Evolutionary conservation across 345 rosid species (phyloP).

Genomic region (Rubroshorea leprosula): DNA sequence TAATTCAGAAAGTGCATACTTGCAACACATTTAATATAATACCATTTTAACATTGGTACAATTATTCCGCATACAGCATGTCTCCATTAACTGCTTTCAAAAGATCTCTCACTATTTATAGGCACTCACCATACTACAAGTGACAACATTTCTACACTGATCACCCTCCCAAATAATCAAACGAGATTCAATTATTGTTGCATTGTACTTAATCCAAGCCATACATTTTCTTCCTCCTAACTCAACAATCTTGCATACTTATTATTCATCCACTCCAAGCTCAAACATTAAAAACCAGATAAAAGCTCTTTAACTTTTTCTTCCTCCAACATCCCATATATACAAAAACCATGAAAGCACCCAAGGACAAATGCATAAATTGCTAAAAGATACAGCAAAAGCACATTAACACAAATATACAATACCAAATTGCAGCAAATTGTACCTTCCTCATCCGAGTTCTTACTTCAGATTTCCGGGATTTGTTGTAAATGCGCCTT

Average conservation of each 20-base stretch:
- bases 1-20: not conserved
- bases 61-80: too few relatives aligned
- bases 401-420: not conserved
- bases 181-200: too few relatives aligned
- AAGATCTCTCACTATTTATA: too few relatives aligned
- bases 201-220: not conserved
- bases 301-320: too few relatives aligned
- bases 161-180: too few relatives aligned
- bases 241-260: not conserved
- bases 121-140: too few relatives aligned
- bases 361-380: not conserved
- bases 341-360: not conserved
- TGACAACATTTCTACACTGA: too few relatives aligned
- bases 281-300: not conserved
- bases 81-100: too few relatives aligned
- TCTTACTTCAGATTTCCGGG: constrained; percentile 77
- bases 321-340: not conserved
- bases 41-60: too few relatives aligned
- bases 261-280: not conserved
- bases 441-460: constrained; percentile 96
- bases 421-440: not conserved
- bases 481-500: constrained; percentile 69
- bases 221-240: not conserved
- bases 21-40: too few relatives aligned
- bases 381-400: not conserved